These are phyloP conservation scores for Globisporangium carolinianum DNA, from an alignment of 352 stramenopile genomes.

Conservation along the genomic window DNA sequence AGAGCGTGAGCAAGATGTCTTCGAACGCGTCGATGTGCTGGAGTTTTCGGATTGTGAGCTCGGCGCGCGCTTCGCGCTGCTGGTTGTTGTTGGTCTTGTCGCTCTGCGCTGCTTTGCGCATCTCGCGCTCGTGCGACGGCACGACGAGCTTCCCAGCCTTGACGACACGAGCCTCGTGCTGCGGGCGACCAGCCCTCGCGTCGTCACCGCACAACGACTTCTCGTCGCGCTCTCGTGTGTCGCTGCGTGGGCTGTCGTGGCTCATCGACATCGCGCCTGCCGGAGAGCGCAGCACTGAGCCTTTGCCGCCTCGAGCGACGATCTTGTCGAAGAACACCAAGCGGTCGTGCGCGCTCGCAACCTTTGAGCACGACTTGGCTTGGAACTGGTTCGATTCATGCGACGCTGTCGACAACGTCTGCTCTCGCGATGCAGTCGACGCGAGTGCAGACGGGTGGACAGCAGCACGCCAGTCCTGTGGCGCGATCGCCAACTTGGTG, in stretches of 20 bases:
- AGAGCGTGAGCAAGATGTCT: slow-evolving; percentile 52
- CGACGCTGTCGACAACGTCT: not conserved
- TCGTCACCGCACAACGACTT: not conserved
- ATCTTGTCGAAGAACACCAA: slow-evolving; percentile 7
- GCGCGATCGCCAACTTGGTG: not conserved
- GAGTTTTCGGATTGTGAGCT: slow-evolving; percentile 23
- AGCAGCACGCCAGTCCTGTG: slow-evolving; percentile 5
- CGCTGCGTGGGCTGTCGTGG: not conserved
- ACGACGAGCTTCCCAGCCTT: slow-evolving; percentile 8
- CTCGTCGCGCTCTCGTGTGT: slow-evolving; percentile 4
- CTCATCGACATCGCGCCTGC: not conserved
- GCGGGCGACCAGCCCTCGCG: not conserved
- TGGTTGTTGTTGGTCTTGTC: slow-evolving; percentile 20
- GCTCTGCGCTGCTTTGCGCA: not conserved
- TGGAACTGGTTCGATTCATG: not conserved
- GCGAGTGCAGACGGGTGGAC: not conserved
- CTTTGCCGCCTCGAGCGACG: not conserved
- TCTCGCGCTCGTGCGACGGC: not conserved
- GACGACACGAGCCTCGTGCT: not conserved
- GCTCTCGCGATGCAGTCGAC: not conserved
- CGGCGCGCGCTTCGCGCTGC: slow-evolving; percentile 11
- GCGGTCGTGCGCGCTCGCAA: slow-evolving; percentile 1
- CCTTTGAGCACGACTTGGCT: slow-evolving; percentile 15
- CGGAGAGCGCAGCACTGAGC: not conserved
- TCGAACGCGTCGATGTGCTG: slow-evolving; percentile 31